phyloP scores from a whole-genome alignment of 2,329 filamentous ascomycete species.

The Pestalotiopsis sp. region DNA sequence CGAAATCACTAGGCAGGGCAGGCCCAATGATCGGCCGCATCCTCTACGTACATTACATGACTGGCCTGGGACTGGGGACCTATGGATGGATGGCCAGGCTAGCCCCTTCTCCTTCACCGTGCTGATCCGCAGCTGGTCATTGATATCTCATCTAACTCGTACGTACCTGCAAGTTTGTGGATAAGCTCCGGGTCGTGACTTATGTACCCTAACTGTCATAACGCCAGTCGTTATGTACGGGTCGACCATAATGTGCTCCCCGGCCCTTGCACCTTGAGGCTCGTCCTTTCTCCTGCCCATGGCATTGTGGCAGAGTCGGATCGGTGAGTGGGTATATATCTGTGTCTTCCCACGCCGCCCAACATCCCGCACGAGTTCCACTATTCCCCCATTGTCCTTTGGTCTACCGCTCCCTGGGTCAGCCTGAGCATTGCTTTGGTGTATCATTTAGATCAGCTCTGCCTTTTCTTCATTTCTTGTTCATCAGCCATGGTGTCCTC shows the following conservation, averaged over 20 bases:
- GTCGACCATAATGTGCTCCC: background rate
- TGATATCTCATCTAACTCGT: background rate
- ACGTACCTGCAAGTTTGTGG: background rate
- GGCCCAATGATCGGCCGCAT: background rate
- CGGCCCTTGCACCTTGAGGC: background rate
- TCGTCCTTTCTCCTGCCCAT: background rate
- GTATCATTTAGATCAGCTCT: background rate
- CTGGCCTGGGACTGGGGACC: background rate
- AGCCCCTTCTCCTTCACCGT: background rate
- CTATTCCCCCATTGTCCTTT: background rate
- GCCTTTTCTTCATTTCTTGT: background rate
- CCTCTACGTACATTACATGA: background rate
- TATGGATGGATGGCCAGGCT: background rate
- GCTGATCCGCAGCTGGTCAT: background rate
- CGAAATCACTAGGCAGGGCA: background rate
- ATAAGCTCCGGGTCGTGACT: background rate
- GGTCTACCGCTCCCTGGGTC: background rate
- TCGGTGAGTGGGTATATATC: slow-evolving; percentile 1
- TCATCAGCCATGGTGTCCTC: slow-evolving; percentile 12
- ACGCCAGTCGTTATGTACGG: background rate
- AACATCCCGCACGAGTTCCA: background rate
- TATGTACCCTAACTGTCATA: background rate
- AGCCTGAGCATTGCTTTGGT: background rate
- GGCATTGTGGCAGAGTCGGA: background rate
- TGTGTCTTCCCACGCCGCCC: background rate